phyloP scores from a whole-genome alignment of 78 protist genomes.

The Dictyostelium purpureum region DNA sequence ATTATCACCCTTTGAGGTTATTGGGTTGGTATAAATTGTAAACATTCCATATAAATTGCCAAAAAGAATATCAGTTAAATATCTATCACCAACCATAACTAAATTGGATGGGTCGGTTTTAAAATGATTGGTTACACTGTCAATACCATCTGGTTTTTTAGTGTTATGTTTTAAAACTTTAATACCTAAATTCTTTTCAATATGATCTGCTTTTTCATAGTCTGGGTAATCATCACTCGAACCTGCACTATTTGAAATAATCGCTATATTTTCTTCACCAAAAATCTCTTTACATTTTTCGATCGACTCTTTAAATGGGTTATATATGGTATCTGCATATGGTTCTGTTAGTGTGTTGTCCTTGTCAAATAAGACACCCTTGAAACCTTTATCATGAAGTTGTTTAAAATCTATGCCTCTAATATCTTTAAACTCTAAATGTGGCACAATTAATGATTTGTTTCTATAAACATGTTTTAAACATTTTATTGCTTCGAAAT shows the following conservation, averaged over 20 bases:
- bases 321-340: slow-evolving; percentile 7
- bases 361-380: slow-evolving; percentile 53
- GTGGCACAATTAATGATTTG: slow-evolving; percentile 45
- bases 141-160: slow-evolving; percentile 68
- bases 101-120: neutral
- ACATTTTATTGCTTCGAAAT: slow-evolving; percentile 42
- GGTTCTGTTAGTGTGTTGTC: slow-evolving; percentile 73
- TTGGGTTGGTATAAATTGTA: slow-evolving; percentile 43
- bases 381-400: slow-evolving; percentile 16
- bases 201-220: slow-evolving; percentile 3
- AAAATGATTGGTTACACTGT: slow-evolving; percentile 9
- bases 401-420: slow-evolving; percentile 12
- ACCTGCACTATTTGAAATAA: slow-evolving; percentile 63
- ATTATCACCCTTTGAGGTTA: slow-evolving; percentile 61
- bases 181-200: slow-evolving; percentile 13
- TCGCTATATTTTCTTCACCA: slow-evolving; percentile 26
- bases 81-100: slow-evolving; percentile 68
- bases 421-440: slow-evolving; percentile 19
- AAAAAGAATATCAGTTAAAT: slow-evolving; percentile 53
- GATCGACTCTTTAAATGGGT: slow-evolving; percentile 20
- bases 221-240: slow-evolving; percentile 45
- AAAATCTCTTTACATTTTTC: neutral
- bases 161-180: slow-evolving; percentile 32
- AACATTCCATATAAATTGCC: slow-evolving; percentile 75
- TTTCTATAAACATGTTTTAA: slow-evolving; percentile 19